Conservation (phyloP, 345 rosid genomes). For the Dimocarpus longan region DNA sequence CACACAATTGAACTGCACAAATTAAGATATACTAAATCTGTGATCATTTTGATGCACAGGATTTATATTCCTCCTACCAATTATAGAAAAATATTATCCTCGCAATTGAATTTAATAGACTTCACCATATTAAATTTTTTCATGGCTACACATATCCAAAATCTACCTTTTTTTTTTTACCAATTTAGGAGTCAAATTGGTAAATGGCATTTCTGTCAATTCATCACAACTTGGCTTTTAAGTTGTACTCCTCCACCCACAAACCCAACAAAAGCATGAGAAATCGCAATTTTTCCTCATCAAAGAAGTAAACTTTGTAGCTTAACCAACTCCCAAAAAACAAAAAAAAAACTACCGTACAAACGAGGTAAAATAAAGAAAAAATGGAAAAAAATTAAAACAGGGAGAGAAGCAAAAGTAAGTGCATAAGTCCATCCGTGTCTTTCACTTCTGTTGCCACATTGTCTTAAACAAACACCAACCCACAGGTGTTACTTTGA, state of each 20-base stretch:
- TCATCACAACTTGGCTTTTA: background rate
- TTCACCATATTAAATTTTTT: background rate
- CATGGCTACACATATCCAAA: background rate
- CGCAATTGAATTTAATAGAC: background rate
- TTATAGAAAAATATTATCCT: background rate
- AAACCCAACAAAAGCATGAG: background rate
- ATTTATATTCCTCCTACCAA: background rate
- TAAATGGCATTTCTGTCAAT: background rate
- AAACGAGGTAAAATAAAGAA: no score
- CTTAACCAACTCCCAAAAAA: background rate
- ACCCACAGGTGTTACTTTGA: conserved; percentile 19
- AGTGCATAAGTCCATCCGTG: background rate
- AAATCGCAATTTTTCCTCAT: background rate
- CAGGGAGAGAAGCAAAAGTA: background rate
- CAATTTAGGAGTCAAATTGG: background rate
- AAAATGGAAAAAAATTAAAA: background rate
- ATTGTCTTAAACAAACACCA: conserved; percentile 27
- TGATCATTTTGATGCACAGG: no score
- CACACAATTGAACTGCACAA: no score
- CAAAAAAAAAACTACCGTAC: background rate
- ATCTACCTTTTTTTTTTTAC: no score
- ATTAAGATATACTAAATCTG: no score
- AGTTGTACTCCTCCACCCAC: background rate
- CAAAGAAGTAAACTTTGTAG: background rate
- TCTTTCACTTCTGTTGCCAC: conserved; percentile 22